Conservation (phyloP, 345 rosid species). For the Hypericum perforatum region DNA sequence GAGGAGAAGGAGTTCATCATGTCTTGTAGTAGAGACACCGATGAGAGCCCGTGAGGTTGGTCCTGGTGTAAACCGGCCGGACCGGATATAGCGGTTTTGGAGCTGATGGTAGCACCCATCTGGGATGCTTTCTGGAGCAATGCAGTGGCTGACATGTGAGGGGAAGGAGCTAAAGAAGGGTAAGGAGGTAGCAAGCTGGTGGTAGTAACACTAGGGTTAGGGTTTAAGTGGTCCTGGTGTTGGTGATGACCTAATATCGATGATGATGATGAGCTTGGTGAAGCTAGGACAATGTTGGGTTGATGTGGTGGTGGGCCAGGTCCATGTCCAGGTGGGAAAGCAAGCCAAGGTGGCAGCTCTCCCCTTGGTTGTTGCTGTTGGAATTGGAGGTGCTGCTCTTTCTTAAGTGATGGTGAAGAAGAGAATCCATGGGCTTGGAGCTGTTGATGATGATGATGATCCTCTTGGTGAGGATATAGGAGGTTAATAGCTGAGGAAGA, state of each 20-base stretch:
- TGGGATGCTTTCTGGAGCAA: constrained; percentile 83
- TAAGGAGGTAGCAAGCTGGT: constrained; percentile 24
- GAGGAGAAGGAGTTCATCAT: constrained; percentile 34
- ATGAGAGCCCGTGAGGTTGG: constrained; percentile 22
- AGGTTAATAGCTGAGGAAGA: constrained; percentile 14
- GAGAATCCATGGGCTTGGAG: not conserved
- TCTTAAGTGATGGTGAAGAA: constrained; percentile 29
- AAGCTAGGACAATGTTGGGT: constrained; percentile 3
- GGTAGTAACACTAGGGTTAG: constrained; percentile 53
- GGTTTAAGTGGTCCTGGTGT: constrained; percentile 17
- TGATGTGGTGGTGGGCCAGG: constrained; percentile 21
- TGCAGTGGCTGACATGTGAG: constrained; percentile 86
- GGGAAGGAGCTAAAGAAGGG: constrained; percentile 19
- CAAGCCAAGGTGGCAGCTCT: constrained; percentile 52
- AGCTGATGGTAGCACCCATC: constrained; percentile 59
- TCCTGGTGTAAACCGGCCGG: constrained; percentile 16
- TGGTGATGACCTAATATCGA: constrained; percentile 9
- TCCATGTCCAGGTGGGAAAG: constrained; percentile 18
- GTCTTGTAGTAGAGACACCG: constrained; percentile 35
- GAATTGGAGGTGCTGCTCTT: constrained; percentile 28
- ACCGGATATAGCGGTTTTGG: constrained; percentile 5
- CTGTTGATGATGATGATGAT: constrained; percentile 2
- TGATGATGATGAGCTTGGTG: constrained; percentile 20
- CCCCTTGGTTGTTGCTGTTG: constrained; percentile 1
- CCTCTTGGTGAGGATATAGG: constrained; percentile 36